phyloP scores from a whole-genome alignment of 345 rosid genomes.

The Bruguiera sexangula region DNA sequence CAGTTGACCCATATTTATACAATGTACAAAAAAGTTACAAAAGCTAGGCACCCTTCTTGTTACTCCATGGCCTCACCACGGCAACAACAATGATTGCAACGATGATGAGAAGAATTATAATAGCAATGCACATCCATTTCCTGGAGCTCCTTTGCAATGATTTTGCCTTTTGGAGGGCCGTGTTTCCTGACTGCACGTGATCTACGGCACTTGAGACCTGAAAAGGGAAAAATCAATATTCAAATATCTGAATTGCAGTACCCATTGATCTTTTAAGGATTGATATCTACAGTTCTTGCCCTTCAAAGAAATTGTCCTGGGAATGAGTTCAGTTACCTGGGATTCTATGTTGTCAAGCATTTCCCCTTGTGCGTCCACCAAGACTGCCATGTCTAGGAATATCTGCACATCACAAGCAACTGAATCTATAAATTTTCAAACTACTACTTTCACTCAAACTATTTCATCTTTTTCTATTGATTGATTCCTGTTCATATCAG shows the following conservation, averaged over 20 bases:
- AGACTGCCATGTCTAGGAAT: conserved; percentile 90
- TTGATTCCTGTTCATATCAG: no score
- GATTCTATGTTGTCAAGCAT: conserved; percentile 90
- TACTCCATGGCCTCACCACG: conserved; percentile 78
- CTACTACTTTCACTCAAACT: neutral
- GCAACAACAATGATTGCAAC: conserved; percentile 58
- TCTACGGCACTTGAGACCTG: conserved; percentile 91
- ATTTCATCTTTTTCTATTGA: neutral
- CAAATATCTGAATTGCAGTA: neutral
- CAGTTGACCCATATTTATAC: conserved; percentile 21
- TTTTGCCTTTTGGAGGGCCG: conserved; percentile 65
- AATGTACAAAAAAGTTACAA: conserved; percentile 19
- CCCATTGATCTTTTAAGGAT: neutral
- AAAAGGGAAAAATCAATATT: neutral
- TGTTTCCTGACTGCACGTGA: conserved; percentile 84
- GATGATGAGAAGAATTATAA: conserved; percentile 74
- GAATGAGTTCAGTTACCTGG: conserved; percentile 44
- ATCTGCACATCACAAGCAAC: conserved; percentile 43
- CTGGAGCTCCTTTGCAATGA: conserved; percentile 69
- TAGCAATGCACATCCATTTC: conserved; percentile 93
- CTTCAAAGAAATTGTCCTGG: neutral
- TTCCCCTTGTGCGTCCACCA: conserved; percentile 93
- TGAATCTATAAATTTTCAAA: neutral
- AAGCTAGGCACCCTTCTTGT: conserved; percentile 62
- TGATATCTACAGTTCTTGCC: neutral